Evolutionary conservation across 805 yeast species (phyloP).

Genomic region (Zygoascus ofunaensis): DNA sequence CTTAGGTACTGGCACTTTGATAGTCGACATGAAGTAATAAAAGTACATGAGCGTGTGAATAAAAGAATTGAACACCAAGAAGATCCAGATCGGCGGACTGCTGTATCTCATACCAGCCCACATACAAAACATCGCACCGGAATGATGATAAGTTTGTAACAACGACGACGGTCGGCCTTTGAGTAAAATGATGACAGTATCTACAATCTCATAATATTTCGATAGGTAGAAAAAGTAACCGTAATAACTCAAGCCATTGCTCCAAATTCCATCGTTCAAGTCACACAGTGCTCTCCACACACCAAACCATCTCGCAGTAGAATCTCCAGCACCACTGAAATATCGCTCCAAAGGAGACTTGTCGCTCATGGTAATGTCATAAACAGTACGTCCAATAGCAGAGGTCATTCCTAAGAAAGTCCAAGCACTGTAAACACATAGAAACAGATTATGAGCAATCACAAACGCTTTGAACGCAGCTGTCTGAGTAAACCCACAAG

Average conservation of each 20-base stretch:
- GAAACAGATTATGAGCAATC: conserved; percentile 48
- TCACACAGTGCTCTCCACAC: conserved; percentile 55
- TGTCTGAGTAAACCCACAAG: conserved; percentile 40
- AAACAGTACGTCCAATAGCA: conserved; percentile 38
- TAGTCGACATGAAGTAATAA: conserved; percentile 53
- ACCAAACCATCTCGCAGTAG: conserved; percentile 11
- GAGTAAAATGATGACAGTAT: conserved; percentile 55
- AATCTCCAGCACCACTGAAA: conserved; percentile 16
- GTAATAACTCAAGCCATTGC: conserved; percentile 43
- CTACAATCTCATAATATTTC: conserved; percentile 63
- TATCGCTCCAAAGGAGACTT: conserved; percentile 12
- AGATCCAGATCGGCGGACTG: conserved; percentile 73
- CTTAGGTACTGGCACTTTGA: conserved; percentile 49
- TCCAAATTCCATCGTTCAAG: conserved; percentile 50
- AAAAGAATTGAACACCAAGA: conserved; percentile 70
- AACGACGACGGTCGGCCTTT: conserved; percentile 61
- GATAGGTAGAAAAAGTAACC: conserved; percentile 63
- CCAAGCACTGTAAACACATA: conserved; percentile 63
- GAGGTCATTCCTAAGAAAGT: conserved; percentile 57
- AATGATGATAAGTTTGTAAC: conserved; percentile 66
- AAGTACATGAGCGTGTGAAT: conserved; percentile 69
- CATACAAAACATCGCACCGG: conserved; percentile 76
- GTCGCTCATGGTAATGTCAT: conserved; percentile 25
- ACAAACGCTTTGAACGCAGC: conserved; percentile 44
- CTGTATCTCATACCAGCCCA: conserved; percentile 67